Conservation (phyloP, 1,284 basidiomycete genomes). For the Caloboletus inedulis region DNA sequence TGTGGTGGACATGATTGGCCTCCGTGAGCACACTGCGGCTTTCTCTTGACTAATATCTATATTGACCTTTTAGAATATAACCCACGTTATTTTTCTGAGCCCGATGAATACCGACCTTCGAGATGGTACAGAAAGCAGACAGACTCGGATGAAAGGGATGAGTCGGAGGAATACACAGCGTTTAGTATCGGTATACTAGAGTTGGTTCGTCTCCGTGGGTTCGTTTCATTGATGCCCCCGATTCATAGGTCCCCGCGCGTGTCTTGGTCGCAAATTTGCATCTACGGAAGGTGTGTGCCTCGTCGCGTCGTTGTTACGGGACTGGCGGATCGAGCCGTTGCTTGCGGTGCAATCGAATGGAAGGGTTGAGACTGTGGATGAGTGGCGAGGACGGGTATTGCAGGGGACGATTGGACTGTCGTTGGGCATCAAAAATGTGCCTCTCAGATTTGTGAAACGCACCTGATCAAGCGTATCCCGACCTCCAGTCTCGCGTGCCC, state of each 20-base stretch:
- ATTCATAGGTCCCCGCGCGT: constrained; percentile 46
- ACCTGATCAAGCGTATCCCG: not conserved
- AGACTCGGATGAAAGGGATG: constrained; percentile 11
- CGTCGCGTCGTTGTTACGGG: constrained; percentile 47
- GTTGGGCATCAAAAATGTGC: constrained; percentile 40
- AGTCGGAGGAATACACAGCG: constrained; percentile 41
- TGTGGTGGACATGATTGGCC: constrained; percentile 49
- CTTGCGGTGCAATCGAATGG: constrained; percentile 24
- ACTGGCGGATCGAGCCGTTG: constrained; percentile 48
- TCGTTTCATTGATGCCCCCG: not conserved
- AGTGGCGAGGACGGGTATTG: constrained; percentile 45
- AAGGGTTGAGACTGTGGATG: constrained; percentile 38
- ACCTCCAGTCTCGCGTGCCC: too few relatives aligned
- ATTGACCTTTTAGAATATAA: constrained; percentile 32
- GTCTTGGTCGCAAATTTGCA: constrained; percentile 55
- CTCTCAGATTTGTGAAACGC: constrained; percentile 39
- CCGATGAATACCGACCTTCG: constrained; percentile 38
- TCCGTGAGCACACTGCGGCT: constrained; percentile 39
- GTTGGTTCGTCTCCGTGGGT: not conserved
- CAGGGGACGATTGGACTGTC: constrained; percentile 40
- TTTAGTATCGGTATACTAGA: constrained; percentile 43
- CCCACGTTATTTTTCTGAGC: constrained; percentile 39
- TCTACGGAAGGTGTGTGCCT: constrained; percentile 50
- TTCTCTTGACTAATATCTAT: not conserved
- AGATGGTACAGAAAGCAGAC: constrained; percentile 37